Percentiles rank a stretch among this genome's conserved stretches.
phyloP scores from a whole-genome alignment of 106 monocot species.

The Apostasia ramifera region DNA sequence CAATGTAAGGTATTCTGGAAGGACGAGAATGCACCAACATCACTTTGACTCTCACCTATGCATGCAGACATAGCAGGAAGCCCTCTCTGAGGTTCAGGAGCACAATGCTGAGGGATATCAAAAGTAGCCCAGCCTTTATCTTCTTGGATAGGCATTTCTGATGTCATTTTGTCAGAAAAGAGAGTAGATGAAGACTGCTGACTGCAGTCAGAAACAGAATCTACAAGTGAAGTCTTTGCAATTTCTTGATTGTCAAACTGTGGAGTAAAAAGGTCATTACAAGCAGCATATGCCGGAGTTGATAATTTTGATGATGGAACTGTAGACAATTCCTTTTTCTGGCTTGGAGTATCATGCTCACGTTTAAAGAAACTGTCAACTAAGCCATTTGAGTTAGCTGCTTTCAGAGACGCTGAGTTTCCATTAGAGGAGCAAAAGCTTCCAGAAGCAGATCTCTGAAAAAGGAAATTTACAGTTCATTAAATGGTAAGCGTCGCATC shows the following conservation, averaged over 20 bases:
- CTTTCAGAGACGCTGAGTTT: conserved; percentile 30
- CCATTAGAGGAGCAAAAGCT: conserved; percentile 53
- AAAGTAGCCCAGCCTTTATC: conserved; percentile 86
- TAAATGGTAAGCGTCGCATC: not conserved
- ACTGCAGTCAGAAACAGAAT: conserved; percentile 43
- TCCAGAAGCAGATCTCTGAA: conserved; percentile 70
- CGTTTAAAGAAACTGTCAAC: conserved; percentile 27
- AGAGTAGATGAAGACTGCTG: conserved; percentile 18
- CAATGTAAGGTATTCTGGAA: conserved; percentile 12
- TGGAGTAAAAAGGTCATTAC: conserved; percentile 27
- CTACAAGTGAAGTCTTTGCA: conserved; percentile 20
- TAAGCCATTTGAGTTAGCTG: conserved; percentile 39
- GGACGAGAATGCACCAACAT: conserved; percentile 17
- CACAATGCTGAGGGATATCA: conserved; percentile 32
- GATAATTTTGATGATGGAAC: conserved; percentile 19
- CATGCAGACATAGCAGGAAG: conserved; percentile 14
- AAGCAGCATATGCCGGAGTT: conserved; percentile 8
- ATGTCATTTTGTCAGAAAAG: conserved; percentile 12
- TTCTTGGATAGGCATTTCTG: conserved; percentile 17
- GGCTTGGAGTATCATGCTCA: conserved; percentile 16
- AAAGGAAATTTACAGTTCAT: not conserved
- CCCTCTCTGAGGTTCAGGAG: conserved; percentile 13
- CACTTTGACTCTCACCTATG: conserved; percentile 12
- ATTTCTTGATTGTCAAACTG: conserved; percentile 19
- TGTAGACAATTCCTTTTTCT: conserved; percentile 2